Evolutionary conservation across 2,329 filamentous ascomycete species (phyloP).

Genomic region (Ceratocystis lukuohia): DNA sequence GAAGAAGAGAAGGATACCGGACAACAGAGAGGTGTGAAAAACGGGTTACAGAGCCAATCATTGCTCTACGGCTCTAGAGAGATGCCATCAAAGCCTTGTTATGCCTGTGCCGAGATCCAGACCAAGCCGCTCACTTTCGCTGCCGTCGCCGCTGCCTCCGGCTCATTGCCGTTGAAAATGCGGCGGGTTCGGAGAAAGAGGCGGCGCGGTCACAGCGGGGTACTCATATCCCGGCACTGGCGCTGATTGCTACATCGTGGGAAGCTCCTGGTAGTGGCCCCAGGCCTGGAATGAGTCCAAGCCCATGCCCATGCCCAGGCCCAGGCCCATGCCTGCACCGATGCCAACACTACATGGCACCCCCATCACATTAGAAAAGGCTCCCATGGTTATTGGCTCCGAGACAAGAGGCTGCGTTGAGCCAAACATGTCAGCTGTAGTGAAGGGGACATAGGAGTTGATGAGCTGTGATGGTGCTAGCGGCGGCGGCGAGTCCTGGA

Average conservation of each 20-base stretch:
- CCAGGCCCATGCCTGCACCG: not conserved
- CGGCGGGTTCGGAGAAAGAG: not conserved
- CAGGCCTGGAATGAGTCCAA: conserved; percentile 40
- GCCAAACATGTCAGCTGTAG: conserved; percentile 63
- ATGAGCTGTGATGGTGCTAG: conserved; percentile 25
- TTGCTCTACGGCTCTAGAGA: too few species aligned
- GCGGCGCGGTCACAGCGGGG: conserved; percentile 33
- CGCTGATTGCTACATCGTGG: conserved; percentile 68
- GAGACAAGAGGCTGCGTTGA: conserved; percentile 62
- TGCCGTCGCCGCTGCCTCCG: too few species aligned
- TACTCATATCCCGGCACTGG: conserved; percentile 31
- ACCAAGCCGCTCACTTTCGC: not conserved
- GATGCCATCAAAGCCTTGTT: not conserved
- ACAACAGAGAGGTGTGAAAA: conserved; percentile 3
- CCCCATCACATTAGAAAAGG: conserved; percentile 74
- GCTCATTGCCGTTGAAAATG: too few species aligned
- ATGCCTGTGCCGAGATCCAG: conserved; percentile 4
- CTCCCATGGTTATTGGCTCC: conserved; percentile 60
- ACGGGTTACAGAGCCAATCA: not conserved
- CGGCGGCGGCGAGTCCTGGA: conserved; percentile 56
- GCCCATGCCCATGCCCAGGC: conserved; percentile 19
- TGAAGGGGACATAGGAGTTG: conserved; percentile 40
- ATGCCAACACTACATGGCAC: conserved; percentile 60
- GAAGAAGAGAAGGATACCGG: conserved; percentile 6
- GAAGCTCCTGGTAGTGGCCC: conserved; percentile 71